Evolutionary conservation across 495 filamentous ascomycete species (phyloP).

Genomic region (Lepraria neglecta): DNA sequence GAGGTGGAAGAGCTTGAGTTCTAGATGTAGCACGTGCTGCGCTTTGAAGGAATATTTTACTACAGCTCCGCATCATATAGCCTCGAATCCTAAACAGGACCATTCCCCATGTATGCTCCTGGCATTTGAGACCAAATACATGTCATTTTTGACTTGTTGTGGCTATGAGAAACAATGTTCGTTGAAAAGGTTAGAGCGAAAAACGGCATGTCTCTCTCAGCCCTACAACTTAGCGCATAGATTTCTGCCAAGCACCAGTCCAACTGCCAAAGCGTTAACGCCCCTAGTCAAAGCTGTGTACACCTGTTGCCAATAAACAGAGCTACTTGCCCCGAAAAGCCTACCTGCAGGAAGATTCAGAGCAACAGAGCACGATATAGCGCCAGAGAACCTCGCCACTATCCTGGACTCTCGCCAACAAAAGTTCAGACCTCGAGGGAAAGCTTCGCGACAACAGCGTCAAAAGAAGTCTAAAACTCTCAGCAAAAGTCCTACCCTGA

Average conservation of each 20-base stretch:
- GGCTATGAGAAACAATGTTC: not conserved
- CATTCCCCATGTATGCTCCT: not conserved
- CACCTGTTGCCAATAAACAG: not conserved
- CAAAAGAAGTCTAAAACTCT: not conserved
- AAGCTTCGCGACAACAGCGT: not conserved
- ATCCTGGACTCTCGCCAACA: no score
- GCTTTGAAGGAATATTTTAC: not conserved
- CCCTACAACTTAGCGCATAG: constrained; percentile 7
- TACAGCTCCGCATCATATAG: no score
- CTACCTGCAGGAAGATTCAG: no score
- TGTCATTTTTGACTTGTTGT: not conserved
- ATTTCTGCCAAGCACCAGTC: not conserved
- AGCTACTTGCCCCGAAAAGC: not conserved
- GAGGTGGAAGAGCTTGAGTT: constrained; percentile 95
- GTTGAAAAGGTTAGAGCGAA: not conserved
- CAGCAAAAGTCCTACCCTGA: not conserved
- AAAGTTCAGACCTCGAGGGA: not conserved
- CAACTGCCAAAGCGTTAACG: constrained; percentile 6
- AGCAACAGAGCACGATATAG: not conserved
- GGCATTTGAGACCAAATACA: not conserved
- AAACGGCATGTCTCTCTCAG: constrained; percentile 1
- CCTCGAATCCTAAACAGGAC: no score
- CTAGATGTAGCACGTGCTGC: constrained; percentile 32
- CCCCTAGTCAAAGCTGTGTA: not conserved
- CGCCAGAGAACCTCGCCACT: no score